Base-by-base conservation (phyloP, 2,329 filamentous ascomycete genomes). In the Exophiala viscosa region DNA sequence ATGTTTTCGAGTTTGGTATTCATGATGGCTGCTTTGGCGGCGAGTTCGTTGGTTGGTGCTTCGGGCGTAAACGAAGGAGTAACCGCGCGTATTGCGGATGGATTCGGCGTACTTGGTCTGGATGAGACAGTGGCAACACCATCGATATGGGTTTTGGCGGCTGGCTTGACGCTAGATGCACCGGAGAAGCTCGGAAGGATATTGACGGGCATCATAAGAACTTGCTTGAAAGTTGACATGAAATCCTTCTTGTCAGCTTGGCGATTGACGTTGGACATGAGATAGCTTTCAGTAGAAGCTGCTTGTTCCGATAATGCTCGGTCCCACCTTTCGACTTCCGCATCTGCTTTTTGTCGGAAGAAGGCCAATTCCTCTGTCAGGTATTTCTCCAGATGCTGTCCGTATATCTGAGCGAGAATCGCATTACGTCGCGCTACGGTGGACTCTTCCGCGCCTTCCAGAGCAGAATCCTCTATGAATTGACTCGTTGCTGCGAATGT, bases 171-270 rank as follows among this genome's bases (percentile, higher is more conserved):
- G 20, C 61, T 60, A 69, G 70, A 55, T 78, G 78, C n/a, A 75
- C 82, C 73, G 5, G 81, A 76, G 58, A 89, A 81, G 42, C 81
- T 85, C 1, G 90, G 88, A 3, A 97, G 76, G 7, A 90, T 92
- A 47, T 89, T 95, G 44, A 99, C 92, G 2, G 93, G 93, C 85
- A 96, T 95, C 91, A 99, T 96, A 60, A 99, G 88, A 7, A 99
- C 93, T 70, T 97, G 97, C 67, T 90, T 96, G 77, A 99, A 99
- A 0, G 91, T 96, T 41, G 86, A 93, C 56, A 99, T 68, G 64
- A 99, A 99, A 67, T 99, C 93, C 61, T 90, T 89, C 73, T 99
- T 99, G 59, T 95, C 93, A 1, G 90, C 93, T 67, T 95, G 90
- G 20, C 93, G 82, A 66, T 92, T 96, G 65, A 97, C 84, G 67